Percentiles rank a stretch among this genome's conserved stretches.
Evolutionary conservation across 345 rosid species (phyloP).

Genomic region (Brassica rapa): DNA sequence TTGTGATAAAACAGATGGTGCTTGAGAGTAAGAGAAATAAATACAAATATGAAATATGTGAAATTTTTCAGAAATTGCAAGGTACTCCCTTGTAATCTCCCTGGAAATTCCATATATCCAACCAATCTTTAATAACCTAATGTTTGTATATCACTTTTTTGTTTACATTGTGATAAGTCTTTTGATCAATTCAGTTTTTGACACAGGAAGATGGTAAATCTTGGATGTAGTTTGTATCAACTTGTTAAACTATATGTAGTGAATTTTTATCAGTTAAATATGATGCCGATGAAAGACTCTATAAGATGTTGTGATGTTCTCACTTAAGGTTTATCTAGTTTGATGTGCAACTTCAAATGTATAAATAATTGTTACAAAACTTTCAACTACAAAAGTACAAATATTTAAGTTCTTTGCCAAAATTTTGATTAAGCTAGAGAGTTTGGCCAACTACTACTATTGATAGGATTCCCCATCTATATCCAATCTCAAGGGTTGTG

Average conservation of each 20-base stretch:
- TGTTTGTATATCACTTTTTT: background rate
- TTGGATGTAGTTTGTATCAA: background rate
- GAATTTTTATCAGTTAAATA: background rate
- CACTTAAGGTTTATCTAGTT: background rate
- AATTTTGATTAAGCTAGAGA: background rate
- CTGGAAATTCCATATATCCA: no score
- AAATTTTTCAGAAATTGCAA: background rate
- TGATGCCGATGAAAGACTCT: background rate
- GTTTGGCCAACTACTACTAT: no score
- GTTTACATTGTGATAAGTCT: background rate
- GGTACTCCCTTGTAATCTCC: background rate
- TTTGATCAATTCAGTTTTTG: background rate
- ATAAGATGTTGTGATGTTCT: background rate
- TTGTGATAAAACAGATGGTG: no score
- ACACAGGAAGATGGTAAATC: background rate
- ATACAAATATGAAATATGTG: background rate
- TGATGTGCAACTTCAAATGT: no score
- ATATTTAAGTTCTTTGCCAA: background rate
- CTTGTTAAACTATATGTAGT: background rate
- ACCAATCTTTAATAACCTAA: background rate
- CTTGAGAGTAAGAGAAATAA: no score
- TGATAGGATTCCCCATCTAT: no score
- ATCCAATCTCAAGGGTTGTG: no score
- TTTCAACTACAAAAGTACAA: background rate
- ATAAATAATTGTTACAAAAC: background rate